Conservation (phyloP, 257 asterid genomes). For the Solanum chilense region DNA sequence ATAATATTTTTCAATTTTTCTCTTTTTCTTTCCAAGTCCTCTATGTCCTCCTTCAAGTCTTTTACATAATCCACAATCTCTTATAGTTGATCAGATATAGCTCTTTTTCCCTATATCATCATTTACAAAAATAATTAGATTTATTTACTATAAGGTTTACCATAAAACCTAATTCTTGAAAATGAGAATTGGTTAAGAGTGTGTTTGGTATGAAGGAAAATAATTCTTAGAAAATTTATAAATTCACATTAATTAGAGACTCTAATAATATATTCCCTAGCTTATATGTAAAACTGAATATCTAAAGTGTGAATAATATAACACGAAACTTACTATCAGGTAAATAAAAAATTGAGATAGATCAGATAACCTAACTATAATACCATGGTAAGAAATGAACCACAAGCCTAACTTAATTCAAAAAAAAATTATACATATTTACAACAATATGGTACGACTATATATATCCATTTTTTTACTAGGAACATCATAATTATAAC, state of each 20-base stretch:
- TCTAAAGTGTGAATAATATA: neutral
- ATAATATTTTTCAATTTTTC: neutral
- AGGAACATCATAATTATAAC: neutral
- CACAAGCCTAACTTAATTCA: neutral
- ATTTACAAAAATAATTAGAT: neutral
- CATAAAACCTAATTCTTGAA: neutral
- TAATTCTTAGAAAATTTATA: too few relatives aligned
- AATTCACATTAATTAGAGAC: neutral
- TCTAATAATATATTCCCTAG: neutral
- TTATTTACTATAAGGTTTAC: neutral
- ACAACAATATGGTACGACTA: neutral
- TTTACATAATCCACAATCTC: neutral
- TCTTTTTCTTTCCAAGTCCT: neutral
- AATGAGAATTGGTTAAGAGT: neutral
- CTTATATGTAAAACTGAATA: neutral
- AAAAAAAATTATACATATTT: too few relatives aligned
- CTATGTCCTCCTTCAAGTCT: neutral
- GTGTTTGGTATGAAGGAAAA: too few relatives aligned
- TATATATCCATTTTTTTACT: too few relatives aligned
- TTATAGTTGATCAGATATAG: neutral
- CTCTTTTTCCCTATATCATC: conserved; percentile 1
- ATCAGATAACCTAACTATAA: neutral
- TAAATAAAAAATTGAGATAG: neutral
- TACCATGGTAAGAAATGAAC: neutral
- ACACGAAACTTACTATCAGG: neutral